phyloP scores from a whole-genome alignment of 2,329 filamentous ascomycete genomes.

The Metarhizium humberi region DNA sequence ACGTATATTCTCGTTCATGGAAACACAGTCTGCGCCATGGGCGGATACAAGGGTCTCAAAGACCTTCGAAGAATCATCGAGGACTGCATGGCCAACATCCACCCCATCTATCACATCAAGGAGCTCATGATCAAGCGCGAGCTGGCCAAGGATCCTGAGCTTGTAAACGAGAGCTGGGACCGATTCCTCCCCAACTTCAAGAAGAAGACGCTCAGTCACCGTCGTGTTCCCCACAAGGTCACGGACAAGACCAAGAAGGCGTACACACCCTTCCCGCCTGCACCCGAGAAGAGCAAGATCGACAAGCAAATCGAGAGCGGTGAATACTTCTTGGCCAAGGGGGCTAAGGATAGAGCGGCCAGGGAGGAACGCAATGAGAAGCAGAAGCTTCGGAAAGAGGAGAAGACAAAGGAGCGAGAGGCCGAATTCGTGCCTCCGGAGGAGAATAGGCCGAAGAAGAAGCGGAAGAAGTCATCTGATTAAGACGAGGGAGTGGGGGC shows the following conservation, averaged over 20 bases:
- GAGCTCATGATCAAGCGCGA: conserved; percentile 91
- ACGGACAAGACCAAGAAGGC: conserved; percentile 88
- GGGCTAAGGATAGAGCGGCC: conserved; percentile 76
- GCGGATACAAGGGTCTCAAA: conserved; percentile 85
- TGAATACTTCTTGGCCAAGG: conserved; percentile 92
- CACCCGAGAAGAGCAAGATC: conserved; percentile 97
- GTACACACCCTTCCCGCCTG: conserved; percentile 95
- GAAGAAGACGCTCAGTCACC: conserved; percentile 79
- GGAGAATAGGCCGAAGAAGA: conserved; percentile 59
- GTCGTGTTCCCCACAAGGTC: conserved; percentile 73
- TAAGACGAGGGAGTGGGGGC: conserved; percentile 9
- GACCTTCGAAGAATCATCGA: conserved; percentile 83
- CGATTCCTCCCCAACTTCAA: conserved; percentile 96
- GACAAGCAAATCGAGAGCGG: conserved; percentile 96
- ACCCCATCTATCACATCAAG: conserved; percentile 75
- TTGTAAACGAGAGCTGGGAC: conserved; percentile 88
- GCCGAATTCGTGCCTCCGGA: conserved; percentile 81
- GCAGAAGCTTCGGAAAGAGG: conserved; percentile 79
- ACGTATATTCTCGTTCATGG: conserved; percentile 95
- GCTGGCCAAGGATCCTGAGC: conserved; percentile 77
- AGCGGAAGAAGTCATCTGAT: conserved; percentile 46
- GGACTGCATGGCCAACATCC: conserved; percentile 95
- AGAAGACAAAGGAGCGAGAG: conserved; percentile 77
- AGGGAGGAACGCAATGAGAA: conserved; percentile 75
- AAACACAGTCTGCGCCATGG: conserved; percentile 90